Evolutionary conservation across 2,329 filamentous ascomycete species (phyloP).

Genomic region (Aureobasidium leucospermi): DNA sequence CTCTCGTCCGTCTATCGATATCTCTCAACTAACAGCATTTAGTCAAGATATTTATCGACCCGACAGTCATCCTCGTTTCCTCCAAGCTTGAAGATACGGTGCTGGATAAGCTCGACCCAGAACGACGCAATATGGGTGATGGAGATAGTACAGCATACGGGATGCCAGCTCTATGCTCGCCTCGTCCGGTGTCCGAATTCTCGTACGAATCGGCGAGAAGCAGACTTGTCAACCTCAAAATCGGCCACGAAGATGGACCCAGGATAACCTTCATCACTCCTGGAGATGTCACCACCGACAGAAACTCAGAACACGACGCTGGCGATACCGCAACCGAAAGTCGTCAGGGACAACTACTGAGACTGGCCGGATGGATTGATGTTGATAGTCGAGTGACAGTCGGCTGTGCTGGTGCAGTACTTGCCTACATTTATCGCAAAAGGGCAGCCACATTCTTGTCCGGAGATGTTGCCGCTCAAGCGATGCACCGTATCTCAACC

Average conservation of each 20-base stretch:
- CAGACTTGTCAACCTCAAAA: constrained; percentile 55
- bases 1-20: no score
- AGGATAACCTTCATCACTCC: constrained; percentile 55
- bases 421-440: constrained; percentile 69
- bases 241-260: constrained; percentile 42
- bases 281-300: constrained; percentile 38
- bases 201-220: constrained; percentile 57
- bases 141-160: constrained; percentile 24
- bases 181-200: constrained; percentile 50
- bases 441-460: constrained; percentile 56
- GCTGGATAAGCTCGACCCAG: constrained; percentile 38
- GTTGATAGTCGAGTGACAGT: constrained; percentile 67
- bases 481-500: constrained; percentile 52
- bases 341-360: constrained; percentile 57
- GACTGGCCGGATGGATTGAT: constrained; percentile 63
- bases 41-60: constrained; percentile 57
- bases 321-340: constrained; percentile 23
- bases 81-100: constrained; percentile 47
- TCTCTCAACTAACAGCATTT: not conserved
- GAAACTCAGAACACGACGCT: constrained; percentile 37
- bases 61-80: constrained; percentile 53
- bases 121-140: constrained; percentile 26
- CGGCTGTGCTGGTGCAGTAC: constrained; percentile 78
- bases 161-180: constrained; percentile 5
- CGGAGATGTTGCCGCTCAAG: constrained; percentile 47